Evolutionary conservation across 2,329 filamentous ascomycete genomes (phyloP).

Genomic region (Dactylellina leptospora): DNA sequence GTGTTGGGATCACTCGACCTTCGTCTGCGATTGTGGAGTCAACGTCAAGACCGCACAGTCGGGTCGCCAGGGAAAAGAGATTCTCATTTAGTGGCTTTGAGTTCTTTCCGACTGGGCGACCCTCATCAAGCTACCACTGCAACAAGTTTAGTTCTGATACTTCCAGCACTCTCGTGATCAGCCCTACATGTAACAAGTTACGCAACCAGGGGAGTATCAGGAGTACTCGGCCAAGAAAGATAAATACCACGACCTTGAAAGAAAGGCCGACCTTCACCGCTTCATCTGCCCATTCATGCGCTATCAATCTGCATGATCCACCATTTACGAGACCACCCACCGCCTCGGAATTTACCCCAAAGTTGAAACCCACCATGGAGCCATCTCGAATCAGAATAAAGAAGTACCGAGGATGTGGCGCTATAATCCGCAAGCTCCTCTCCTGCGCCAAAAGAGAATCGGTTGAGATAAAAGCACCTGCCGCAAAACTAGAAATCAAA

Average conservation of each 20-base stretch:
- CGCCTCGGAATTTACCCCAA: no score
- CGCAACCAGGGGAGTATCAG: conserved; percentile 15
- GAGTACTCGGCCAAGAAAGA: conserved; percentile 12
- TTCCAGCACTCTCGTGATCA: neutral
- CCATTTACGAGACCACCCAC: no score
- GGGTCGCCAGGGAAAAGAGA: conserved; percentile 17
- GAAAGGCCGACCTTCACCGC: conserved; percentile 21
- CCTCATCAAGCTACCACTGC: conserved; percentile 12
- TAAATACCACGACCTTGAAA: conserved; percentile 20
- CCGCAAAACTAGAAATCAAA: conserved; percentile 16
- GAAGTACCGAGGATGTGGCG: conserved; percentile 7
- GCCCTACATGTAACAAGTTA: conserved; percentile 10
- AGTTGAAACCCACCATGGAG: conserved; percentile 13
- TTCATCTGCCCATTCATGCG: conserved; percentile 19
- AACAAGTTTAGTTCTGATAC: conserved; percentile 27
- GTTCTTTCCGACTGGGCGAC: conserved; percentile 7
- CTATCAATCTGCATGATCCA: no score
- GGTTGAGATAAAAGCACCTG: neutral
- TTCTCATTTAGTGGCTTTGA: conserved; percentile 30
- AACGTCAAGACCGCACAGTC: neutral
- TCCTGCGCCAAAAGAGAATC: conserved; percentile 8
- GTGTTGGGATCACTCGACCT: neutral
- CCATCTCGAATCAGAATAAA: neutral
- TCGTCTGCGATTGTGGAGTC: neutral
- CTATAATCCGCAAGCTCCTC: conserved; percentile 40